Conservation (phyloP, 352 stramenopile genomes). For the Pythium pyrilobum region DNA sequence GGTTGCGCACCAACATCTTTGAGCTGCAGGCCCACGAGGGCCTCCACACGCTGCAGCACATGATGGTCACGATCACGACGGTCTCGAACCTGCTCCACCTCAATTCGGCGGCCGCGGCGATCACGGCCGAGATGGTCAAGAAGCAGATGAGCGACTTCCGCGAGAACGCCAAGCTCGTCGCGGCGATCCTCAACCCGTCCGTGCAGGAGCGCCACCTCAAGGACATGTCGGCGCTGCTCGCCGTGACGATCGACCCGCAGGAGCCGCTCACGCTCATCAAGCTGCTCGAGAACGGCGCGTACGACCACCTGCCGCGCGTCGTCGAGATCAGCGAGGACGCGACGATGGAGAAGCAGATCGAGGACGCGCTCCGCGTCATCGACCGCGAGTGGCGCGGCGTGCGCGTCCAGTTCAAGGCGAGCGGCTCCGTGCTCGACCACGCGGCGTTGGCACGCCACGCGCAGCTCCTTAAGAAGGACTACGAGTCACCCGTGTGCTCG, state of each 20-base stretch:
- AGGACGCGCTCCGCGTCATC: constrained; percentile 41
- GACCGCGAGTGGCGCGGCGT: constrained; percentile 40
- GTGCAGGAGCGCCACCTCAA: constrained; percentile 66
- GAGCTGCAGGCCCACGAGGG: constrained; percentile 58
- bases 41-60: constrained; percentile 38
- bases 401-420: constrained; percentile 38
- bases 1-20: constrained; percentile 61
- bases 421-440: neutral
- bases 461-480: no score
- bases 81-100: constrained; percentile 54
- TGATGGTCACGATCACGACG: constrained; percentile 44
- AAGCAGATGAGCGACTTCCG: constrained; percentile 80
- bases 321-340: constrained; percentile 63
- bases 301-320: constrained; percentile 43
- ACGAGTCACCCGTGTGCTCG: neutral
- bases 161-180: constrained; percentile 56
- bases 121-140: constrained; percentile 66
- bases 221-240: constrained; percentile 43
- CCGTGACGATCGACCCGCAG: constrained; percentile 33
- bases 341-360: constrained; percentile 60
- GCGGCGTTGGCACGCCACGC: neutral
- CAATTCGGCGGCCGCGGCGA: constrained; percentile 47
- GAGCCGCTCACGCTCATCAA: constrained; percentile 66
- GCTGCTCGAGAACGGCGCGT: constrained; percentile 60
- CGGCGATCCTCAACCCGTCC: constrained; percentile 55